A percentile compares a stretch with the other conserved stretches of the same genome.
Evolutionary conservation across 352 stramenopile genomes (phyloP).

Genomic region (Globisporangium camurandrum): DNA sequence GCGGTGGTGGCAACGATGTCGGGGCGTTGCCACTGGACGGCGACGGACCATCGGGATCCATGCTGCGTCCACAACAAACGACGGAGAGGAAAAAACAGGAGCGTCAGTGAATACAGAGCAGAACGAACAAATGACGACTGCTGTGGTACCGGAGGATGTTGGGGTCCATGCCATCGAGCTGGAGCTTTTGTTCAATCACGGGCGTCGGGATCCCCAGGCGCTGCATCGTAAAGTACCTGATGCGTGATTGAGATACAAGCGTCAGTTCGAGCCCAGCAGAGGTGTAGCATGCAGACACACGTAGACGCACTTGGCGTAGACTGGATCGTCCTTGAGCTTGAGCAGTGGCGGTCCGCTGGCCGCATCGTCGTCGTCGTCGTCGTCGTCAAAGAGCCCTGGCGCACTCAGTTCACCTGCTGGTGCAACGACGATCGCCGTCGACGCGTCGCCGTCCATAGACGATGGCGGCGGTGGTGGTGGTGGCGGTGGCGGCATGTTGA

Average conservation of each 20-base stretch:
- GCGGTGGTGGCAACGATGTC: slow-evolving; percentile 32
- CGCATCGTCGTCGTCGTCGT: slow-evolving; percentile 17
- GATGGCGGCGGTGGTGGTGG: slow-evolving; percentile 21
- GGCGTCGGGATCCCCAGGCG: slow-evolving; percentile 61
- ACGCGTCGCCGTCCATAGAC: slow-evolving; percentile 15
- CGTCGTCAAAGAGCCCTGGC: slow-evolving; percentile 15
- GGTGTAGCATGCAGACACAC: too few species aligned
- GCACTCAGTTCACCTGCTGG: slow-evolving; percentile 15
- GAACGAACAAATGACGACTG: not conserved
- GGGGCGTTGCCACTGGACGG: slow-evolving; percentile 35
- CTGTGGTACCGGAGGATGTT: slow-evolving; percentile 33
- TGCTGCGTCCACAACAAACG: slow-evolving; percentile 17
- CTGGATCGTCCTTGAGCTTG: slow-evolving; percentile 79
- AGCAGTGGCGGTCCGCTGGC: slow-evolving; percentile 31
- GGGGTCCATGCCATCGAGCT: slow-evolving; percentile 70
- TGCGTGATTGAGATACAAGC: not conserved
- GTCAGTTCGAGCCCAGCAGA: not conserved
- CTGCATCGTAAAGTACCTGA: slow-evolving; percentile 78
- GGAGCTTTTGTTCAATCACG: slow-evolving; percentile 72
- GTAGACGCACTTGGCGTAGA: slow-evolving; percentile 59
- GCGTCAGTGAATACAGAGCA: too few species aligned
- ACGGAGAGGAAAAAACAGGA: not conserved
- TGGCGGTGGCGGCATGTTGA: slow-evolving; percentile 21
- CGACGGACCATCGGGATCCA: slow-evolving; percentile 74
- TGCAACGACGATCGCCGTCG: slow-evolving; percentile 24